Conservation (phyloP, 441 rosid genomes). For the Jatropha podagrica region DNA sequence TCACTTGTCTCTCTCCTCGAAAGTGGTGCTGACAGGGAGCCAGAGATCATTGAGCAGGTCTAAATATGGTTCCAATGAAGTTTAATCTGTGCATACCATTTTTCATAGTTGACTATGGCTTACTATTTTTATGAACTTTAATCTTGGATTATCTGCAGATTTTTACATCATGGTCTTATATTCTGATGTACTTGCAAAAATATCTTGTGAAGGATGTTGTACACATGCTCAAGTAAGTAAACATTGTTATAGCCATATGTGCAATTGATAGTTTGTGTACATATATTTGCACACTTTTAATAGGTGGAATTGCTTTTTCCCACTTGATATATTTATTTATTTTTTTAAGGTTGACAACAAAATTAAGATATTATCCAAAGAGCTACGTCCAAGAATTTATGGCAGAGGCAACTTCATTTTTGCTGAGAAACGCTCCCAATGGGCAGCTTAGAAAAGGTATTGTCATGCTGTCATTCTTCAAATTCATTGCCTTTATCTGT, state of each 20-base stretch:
- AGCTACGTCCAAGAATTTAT: slow-evolving; percentile 65
- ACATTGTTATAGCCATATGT: background rate
- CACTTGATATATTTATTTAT: slow-evolving; percentile 1
- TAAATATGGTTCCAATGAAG: slow-evolving; percentile 18
- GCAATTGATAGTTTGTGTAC: background rate
- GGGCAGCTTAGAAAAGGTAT: slow-evolving; percentile 68
- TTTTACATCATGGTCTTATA: slow-evolving; percentile 71
- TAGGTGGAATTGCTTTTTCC: background rate
- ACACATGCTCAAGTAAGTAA: slow-evolving; percentile 54
- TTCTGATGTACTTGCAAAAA: slow-evolving; percentile 69
- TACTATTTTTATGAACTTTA: slow-evolving; percentile 1
- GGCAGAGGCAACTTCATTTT: slow-evolving; percentile 81
- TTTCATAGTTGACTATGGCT: slow-evolving; percentile 7
- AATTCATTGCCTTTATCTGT: background rate
- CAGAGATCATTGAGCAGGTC: slow-evolving; percentile 95
- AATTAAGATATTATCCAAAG: slow-evolving; percentile 71
- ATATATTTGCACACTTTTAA: background rate
- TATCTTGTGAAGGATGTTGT: slow-evolving; percentile 57
- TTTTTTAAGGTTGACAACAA: slow-evolving; percentile 55
- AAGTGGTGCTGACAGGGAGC: slow-evolving; percentile 85
- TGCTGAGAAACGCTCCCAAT: slow-evolving; percentile 76
- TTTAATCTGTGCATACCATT: slow-evolving; percentile 5
- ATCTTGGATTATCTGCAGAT: slow-evolving; percentile 50
- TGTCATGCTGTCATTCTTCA: background rate
- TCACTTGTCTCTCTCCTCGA: slow-evolving; percentile 61